A percentile compares a stretch with the other conserved stretches of the same genome.
Evolutionary conservation across 169 alveolate species (phyloP).

Genomic region (Eimeria maxima): DNA sequence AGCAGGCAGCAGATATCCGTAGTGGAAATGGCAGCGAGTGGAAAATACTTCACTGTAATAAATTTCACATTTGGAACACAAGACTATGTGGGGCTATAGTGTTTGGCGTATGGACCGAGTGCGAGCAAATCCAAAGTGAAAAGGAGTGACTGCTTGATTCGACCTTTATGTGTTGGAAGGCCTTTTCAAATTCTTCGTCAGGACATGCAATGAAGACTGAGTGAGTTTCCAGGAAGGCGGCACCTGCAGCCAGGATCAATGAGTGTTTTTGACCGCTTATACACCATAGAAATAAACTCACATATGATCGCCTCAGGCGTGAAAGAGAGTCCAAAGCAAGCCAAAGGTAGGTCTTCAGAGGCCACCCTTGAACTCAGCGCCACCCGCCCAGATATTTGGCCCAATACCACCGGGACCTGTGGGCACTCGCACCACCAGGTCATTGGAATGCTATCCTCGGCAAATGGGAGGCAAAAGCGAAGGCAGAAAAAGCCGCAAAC

Average conservation of each 20-base stretch:
- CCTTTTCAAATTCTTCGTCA: background rate
- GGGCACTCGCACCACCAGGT: background rate
- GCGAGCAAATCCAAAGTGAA: background rate
- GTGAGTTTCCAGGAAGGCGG: background rate
- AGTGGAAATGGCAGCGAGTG: background rate
- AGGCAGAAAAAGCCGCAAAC: background rate
- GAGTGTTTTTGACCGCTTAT: background rate
- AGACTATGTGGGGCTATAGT: background rate
- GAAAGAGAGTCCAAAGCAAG: constrained; percentile 50
- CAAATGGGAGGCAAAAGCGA: background rate
- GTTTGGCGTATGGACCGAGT: background rate
- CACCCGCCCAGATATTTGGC: constrained; percentile 39
- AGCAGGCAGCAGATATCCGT: background rate
- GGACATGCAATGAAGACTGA: background rate
- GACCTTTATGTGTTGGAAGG: background rate
- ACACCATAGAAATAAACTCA: background rate
- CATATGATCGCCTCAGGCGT: constrained; percentile 47
- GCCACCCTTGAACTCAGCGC: background rate
- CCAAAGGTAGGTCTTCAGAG: background rate
- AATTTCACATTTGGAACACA: background rate
- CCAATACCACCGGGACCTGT: constrained; percentile 59
- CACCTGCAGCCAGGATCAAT: background rate
- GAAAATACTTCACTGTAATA: no score
- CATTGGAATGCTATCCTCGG: background rate
- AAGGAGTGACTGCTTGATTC: background rate